Evolutionary conservation across 192 early-diverging fungal genomes (phyloP).

Genomic region (Spizellomyces punctatus): DNA sequence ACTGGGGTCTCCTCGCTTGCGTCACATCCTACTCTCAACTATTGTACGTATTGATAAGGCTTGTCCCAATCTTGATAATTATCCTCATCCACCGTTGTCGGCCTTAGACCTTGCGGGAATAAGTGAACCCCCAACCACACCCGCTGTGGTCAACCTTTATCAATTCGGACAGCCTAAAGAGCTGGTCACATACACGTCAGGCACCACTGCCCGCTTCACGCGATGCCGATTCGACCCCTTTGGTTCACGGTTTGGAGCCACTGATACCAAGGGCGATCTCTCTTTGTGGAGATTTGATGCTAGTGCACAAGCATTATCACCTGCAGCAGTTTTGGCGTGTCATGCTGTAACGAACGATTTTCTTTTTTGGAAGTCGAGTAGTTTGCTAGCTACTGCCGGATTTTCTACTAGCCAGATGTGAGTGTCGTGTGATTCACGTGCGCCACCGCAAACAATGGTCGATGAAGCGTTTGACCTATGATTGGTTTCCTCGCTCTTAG

Average conservation of each 20-base stretch:
- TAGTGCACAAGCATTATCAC: constrained; percentile 57
- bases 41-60: constrained; percentile 36
- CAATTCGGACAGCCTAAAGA: constrained; percentile 77
- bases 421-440: neutral
- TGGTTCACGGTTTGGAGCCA: constrained; percentile 77
- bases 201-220: constrained; percentile 48
- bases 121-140: constrained; percentile 39
- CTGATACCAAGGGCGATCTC: constrained; percentile 67
- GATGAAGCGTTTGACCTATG: too few species aligned
- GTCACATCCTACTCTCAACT: constrained; percentile 52
- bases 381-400: constrained; percentile 72
- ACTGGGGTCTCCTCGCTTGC: constrained; percentile 44
- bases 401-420: constrained; percentile 53
- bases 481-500: constrained; percentile 16
- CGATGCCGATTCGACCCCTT: constrained; percentile 73
- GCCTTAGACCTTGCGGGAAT: constrained; percentile 53
- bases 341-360: constrained; percentile 74
- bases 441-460: neutral
- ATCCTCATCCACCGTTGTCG: constrained; percentile 16
- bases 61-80: neutral
- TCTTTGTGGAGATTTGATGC: constrained; percentile 80
- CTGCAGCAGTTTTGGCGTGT: constrained; percentile 49
- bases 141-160: constrained; percentile 64
- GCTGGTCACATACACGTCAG: constrained; percentile 62
- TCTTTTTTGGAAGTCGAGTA: constrained; percentile 71